Evolutionary conservation across 2,329 filamentous ascomycete genomes (phyloP).

Genomic region (Rhinocladiella mackenziei): DNA sequence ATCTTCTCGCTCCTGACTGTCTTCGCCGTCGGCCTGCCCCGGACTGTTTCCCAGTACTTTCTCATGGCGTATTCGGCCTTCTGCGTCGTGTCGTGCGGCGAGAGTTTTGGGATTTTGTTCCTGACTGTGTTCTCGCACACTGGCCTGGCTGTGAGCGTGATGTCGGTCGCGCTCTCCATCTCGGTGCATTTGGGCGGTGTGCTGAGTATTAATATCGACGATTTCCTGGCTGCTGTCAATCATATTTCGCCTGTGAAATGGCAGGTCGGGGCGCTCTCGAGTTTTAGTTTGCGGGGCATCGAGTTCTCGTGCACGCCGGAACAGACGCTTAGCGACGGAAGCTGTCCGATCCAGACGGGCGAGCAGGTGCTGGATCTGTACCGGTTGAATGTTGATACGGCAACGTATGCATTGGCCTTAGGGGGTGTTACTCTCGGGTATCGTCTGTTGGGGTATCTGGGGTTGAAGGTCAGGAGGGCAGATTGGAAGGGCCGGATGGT

Average conservation of each 20-base stretch:
- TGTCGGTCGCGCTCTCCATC: conserved; percentile 64
- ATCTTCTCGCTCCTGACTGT: conserved; percentile 62
- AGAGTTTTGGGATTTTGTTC: conserved; percentile 74
- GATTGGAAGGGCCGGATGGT: conserved; percentile 14
- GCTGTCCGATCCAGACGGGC: conserved; percentile 63
- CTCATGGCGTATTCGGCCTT: conserved; percentile 66
- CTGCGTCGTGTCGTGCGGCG: conserved; percentile 68
- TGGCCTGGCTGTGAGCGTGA: conserved; percentile 71
- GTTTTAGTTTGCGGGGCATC: conserved; percentile 60
- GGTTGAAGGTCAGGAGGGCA: conserved; percentile 34
- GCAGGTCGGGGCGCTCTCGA: conserved; percentile 61
- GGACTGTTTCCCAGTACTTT: conserved; percentile 63
- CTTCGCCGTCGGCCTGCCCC: conserved; percentile 62
- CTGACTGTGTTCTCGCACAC: conserved; percentile 72
- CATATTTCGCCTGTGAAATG: conserved; percentile 70
- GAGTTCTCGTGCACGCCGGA: conserved; percentile 60
- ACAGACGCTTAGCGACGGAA: conserved; percentile 58
- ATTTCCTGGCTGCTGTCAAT: conserved; percentile 64
- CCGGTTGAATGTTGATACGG: conserved; percentile 58
- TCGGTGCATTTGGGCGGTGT: conserved; percentile 68
- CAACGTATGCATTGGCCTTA: conserved; percentile 59
- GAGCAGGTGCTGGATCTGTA: conserved; percentile 66
- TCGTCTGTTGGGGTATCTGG: conserved; percentile 49
- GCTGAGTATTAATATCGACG: conserved; percentile 65
- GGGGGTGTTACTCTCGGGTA: conserved; percentile 63